Evolutionary conservation across 805 yeast genomes (phyloP).

Genomic region (Myxozyma sirexii): DNA sequence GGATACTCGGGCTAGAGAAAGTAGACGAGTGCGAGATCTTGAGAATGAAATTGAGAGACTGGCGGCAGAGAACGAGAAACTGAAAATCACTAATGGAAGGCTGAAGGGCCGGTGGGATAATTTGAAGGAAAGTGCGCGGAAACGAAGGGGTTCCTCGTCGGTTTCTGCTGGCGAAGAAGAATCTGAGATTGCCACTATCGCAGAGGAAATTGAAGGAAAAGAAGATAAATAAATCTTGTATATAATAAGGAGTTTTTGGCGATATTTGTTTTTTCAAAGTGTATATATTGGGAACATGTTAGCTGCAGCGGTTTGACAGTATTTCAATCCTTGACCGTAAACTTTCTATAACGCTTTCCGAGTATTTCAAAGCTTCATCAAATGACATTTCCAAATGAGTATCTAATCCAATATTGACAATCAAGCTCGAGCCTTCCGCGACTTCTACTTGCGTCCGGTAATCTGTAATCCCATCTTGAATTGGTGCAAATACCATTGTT

Average conservation of each 20-base stretch:
- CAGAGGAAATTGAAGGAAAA: background rate
- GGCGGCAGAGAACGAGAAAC: conserved; percentile 48
- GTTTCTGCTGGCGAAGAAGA: conserved; percentile 10
- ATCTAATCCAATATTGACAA: conserved; percentile 22
- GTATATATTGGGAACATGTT: background rate
- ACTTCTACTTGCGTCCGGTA: conserved; percentile 22
- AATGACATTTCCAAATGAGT: conserved; percentile 18
- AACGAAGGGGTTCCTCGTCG: conserved; percentile 43
- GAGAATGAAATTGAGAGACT: conserved; percentile 46
- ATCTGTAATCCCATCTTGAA: conserved; percentile 17
- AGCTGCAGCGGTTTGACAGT: background rate
- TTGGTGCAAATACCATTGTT: conserved; percentile 12
- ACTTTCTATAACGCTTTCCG: background rate
- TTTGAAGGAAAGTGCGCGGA: conserved; percentile 65
- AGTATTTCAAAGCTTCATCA: conserved; percentile 13
- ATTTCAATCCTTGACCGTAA: background rate
- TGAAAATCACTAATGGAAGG: conserved; percentile 54
- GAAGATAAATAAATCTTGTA: background rate
- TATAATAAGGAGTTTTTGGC: background rate
- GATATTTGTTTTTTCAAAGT: background rate
- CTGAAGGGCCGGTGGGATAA: conserved; percentile 67
- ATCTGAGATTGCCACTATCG: background rate
- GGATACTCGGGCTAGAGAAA: conserved; percentile 48
- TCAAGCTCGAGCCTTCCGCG: background rate
- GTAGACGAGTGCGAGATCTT: conserved; percentile 42